A percentile compares a stretch with the other conserved stretches of the same genome.
Conservation (phyloP, 2,329 filamentous ascomycete species). For the Paecilomyces niveus region DNA sequence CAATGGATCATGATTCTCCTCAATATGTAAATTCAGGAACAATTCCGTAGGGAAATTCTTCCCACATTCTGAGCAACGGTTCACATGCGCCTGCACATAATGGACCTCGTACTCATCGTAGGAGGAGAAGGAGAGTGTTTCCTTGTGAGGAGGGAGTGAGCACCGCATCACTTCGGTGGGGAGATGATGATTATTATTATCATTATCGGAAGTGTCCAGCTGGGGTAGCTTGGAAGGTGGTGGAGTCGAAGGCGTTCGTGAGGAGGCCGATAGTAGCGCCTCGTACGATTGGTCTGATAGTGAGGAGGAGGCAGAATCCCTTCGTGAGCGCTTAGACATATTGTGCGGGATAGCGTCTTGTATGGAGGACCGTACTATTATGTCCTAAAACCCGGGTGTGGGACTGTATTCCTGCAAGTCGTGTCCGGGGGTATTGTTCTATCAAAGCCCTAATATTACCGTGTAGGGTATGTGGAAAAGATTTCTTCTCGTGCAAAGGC, state of each 20-base stretch:
- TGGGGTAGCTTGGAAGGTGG: conserved; percentile 50
- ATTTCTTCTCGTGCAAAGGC: too few species aligned
- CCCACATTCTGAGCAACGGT: conserved; percentile 76
- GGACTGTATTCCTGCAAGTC: too few species aligned
- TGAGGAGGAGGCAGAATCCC: conserved; percentile 39
- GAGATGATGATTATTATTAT: conserved; percentile 6
- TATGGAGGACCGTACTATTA: background rate
- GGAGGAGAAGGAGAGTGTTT: conserved; percentile 61
- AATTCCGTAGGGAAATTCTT: conserved; percentile 83
- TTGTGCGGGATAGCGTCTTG: conserved; percentile 4
- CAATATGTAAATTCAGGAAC: conserved; percentile 75
- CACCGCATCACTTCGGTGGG: conserved; percentile 61
- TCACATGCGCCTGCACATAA: conserved; percentile 71
- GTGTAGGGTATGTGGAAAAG: too few species aligned
- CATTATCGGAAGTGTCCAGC: conserved; percentile 42
- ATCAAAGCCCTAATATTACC: too few species aligned
- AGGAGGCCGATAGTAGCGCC: conserved; percentile 14
- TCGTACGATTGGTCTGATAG: conserved; percentile 23
- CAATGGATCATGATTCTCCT: conserved; percentile 85
- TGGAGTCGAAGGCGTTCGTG: conserved; percentile 16
- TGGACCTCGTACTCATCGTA: conserved; percentile 82
- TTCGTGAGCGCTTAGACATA: conserved; percentile 57
- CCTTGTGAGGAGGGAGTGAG: conserved; percentile 69
- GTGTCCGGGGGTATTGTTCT: too few species aligned
- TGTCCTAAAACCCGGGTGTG: too few species aligned